phyloP scores from a whole-genome alignment of 257 asterid species.

The Penstemon davidsonii region DNA sequence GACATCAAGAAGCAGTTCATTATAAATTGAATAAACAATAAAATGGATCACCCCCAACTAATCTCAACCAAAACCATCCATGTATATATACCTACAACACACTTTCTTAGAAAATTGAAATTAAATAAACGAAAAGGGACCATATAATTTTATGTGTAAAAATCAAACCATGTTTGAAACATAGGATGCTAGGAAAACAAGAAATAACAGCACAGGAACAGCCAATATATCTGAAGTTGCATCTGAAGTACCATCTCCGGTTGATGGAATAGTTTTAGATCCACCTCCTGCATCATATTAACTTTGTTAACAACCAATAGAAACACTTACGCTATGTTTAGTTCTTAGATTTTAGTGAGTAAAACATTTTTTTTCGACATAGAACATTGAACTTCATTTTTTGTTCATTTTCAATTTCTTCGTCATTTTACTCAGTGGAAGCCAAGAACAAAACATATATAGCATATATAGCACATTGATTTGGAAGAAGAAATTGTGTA shows the following conservation, averaged over 20 bases:
- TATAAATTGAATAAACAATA: too few relatives aligned
- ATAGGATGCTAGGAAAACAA: constrained; percentile 23
- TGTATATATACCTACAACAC: too few relatives aligned
- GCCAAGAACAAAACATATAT: background rate
- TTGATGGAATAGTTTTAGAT: constrained; percentile 32
- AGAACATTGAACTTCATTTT: background rate
- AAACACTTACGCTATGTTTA: background rate
- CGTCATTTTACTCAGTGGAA: background rate
- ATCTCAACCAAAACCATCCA: too few relatives aligned
- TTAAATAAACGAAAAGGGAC: too few relatives aligned
- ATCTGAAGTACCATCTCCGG: constrained; percentile 35
- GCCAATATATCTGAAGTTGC: constrained; percentile 28
- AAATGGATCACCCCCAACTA: too few relatives aligned
- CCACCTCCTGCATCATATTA: constrained; percentile 34
- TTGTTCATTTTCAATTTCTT: background rate
- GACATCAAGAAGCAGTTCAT: too few relatives aligned
- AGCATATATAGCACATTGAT: background rate
- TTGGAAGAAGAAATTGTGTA: background rate
- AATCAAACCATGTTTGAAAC: constrained; percentile 5
- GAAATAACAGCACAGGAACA: constrained; percentile 13
- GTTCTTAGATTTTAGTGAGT: background rate
- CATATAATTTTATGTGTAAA: too few relatives aligned
- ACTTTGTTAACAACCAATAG: background rate
- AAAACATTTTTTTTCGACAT: background rate
- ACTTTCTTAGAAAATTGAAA: too few relatives aligned